Base-by-base conservation (phyloP, 179 eudicot genomes). In the Beta lomatogona region DNA sequence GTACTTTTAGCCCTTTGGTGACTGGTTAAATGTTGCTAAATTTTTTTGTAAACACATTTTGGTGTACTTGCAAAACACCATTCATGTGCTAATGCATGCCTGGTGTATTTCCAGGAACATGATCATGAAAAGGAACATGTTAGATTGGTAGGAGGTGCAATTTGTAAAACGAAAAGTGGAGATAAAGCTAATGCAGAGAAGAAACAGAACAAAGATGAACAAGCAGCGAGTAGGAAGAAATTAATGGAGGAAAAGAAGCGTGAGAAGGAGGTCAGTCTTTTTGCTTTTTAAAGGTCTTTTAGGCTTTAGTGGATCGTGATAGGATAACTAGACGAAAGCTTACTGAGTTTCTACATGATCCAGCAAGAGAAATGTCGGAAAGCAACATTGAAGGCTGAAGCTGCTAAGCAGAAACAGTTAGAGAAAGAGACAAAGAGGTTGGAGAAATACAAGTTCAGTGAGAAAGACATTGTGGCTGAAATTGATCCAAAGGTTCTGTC, bases 361-460 rank as follows among this genome's bases (percentile, higher is more conserved):
- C 85, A 94, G 98, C 86, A 83, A 86, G 97, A 93, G 82, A 91
- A 89, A 82, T 80, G 85, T 87, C 91, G 73, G 61, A 93, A 92
- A 86, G 93, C 87, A 78, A 90, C 92, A 75, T 63, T 88, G 82
- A 93, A 92, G 82, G 97, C 91, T 44, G 95, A 95, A 86, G 95
- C 95, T 85, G 93, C 91, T 45, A 86, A 90, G 86, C 66, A 84
- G 79, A 95, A 85, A 81, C 87, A 90, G 70, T 72, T 84, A 71
- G 85, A 89, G 82, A 95, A 92, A 83, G 92, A 89, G 77, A 91
- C 70, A 86, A 89, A 89, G 75, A 90, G 86, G 78, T 89, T 93
- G 97, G 98, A 91, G 83, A 93, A 91, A 77, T 92, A 93, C 52
- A 92, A 92, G 80, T 85, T 80, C 80, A 94, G 91, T 75, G 76